These are phyloP conservation scores for Metschnikowia cerradonensis DNA, from an alignment of 805 yeast genomes.

Conservation along the genomic window DNA sequence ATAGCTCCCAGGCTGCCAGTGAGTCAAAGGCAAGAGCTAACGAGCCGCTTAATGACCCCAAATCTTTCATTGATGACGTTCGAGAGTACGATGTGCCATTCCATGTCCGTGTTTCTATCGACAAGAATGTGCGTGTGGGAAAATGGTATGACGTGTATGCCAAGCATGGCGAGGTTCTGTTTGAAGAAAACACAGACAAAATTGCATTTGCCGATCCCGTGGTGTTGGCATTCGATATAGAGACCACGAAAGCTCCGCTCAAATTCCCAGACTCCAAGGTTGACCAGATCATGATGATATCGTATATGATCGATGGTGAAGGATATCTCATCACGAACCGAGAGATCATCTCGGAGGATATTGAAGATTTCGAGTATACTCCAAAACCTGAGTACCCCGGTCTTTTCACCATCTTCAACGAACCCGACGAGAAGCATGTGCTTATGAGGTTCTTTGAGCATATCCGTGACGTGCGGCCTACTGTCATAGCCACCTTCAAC, in stretches of 20 bases:
- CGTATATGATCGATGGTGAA: constrained; percentile 98
- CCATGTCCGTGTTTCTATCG: constrained; percentile 94
- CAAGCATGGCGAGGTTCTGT: constrained; percentile 48
- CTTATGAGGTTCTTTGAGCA: constrained; percentile 83
- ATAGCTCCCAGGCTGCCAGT: background rate
- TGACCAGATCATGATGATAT: constrained; percentile 97
- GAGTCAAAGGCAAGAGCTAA: constrained; percentile 7
- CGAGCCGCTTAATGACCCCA: constrained; percentile 43
- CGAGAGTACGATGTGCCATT: constrained; percentile 96
- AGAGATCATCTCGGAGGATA: constrained; percentile 90
- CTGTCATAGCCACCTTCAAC: constrained; percentile 96
- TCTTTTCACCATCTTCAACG: constrained; percentile 82
- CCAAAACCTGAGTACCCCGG: constrained; percentile 97
- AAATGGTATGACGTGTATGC: constrained; percentile 89
- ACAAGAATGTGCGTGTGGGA: constrained; percentile 81
- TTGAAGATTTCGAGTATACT: constrained; percentile 94
- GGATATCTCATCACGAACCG: constrained; percentile 92
- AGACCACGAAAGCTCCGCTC: constrained; percentile 93
- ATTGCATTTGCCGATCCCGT: constrained; percentile 97
- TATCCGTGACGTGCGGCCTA: constrained; percentile 80
- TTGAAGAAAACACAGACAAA: constrained; percentile 63
- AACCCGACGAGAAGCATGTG: constrained; percentile 73
- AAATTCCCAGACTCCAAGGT: constrained; percentile 90
- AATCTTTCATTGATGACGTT: constrained; percentile 69
- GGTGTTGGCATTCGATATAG: constrained; percentile 94